Base-by-base conservation (phyloP, 306 rosid genomes). In the Cicer cuneatum region DNA sequence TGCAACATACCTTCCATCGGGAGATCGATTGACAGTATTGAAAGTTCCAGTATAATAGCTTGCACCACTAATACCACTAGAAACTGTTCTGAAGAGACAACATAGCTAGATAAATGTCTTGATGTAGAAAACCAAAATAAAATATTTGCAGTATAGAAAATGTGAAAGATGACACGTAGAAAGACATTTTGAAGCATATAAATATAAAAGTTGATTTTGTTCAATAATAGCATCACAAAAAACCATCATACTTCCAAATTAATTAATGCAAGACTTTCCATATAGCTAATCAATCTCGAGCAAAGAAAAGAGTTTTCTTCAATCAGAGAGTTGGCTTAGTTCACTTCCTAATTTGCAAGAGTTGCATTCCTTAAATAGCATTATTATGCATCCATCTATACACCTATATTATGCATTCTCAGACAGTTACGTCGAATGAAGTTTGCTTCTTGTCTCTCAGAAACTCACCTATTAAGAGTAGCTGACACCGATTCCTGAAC, bases 61-160 rank as follows among this genome's bases (percentile, higher is more conserved):
- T 45, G 98, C 98, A 83, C 98, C 98, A 66, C 97, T 93, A 61
- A 93, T 93, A 52, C 98, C 98, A 74, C 98, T 94, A 77, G 98
- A 94, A 78, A 91, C 97, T 86, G 98, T 94, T 90, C 98, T 94
- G 97, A 80, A 90, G 85, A 74, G 73, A 87, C 72, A 80, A 85
- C 37, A 52, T 54, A 74, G 68, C 65, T 47, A 67, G 78, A 85
- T 85, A 79, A 86, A 78, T 38, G 72, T 64, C 81, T 78, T 81
- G 75, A 66, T 39, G 14, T 8, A 57, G 39, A 60, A 62, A 66
- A 64, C 54, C 35, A 43, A 84, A 41, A 35, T 40, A 51, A 6
- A 45, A 21, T 66, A 66, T 45, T 29, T 15, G 53, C 72, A 64
- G 56, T 53, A 37, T 37, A 14, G 48, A 69, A 11, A 21, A 66